These are phyloP conservation scores for Diphasiastrum complanatum DNA, from an alignment of 83 land plant genomes.

Conservation along the genomic window DNA sequence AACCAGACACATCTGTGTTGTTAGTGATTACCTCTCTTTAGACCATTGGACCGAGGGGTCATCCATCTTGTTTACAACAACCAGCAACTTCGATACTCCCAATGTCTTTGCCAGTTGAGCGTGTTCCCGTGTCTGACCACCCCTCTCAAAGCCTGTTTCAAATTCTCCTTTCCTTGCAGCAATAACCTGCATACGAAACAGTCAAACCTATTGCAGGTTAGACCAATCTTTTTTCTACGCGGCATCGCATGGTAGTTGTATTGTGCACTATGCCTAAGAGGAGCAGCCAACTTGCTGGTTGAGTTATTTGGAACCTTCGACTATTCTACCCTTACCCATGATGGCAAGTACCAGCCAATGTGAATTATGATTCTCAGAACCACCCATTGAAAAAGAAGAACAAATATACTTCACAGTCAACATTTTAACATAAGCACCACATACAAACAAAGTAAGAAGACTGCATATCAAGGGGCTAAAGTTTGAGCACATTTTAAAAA, in stretches of 20 bases:
- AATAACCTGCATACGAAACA: conserved; percentile 53
- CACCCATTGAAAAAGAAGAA: no score
- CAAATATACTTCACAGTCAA: no score
- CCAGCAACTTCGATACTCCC: conserved; percentile 81
- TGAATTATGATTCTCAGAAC: no score
- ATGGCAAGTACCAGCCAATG: no score
- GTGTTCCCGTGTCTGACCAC: conserved; percentile 99
- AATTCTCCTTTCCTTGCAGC: conserved; percentile 97
- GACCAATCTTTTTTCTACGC: no score
- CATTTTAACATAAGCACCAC: no score
- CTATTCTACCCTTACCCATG: no score
- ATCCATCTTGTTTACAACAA: conserved; percentile 98
- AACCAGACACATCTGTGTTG: not conserved
- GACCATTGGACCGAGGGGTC: conserved; percentile 93
- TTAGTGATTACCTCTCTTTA: conserved; percentile 76
- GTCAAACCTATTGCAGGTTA: not conserved
- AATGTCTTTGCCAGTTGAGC: conserved; percentile 94
- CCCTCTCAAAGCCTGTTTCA: conserved; percentile 97
- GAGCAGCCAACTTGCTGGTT: no score
- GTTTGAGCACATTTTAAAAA: not conserved
- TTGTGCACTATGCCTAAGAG: no score
- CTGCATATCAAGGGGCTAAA: not conserved
- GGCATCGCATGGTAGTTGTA: no score
- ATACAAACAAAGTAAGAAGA: no score
- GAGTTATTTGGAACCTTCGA: no score